A percentile compares a stretch with the other conserved stretches of the same genome.
Evolutionary conservation across 1,139 yeast genomes (phyloP).

Genomic region (Magnusiomyces sp.): DNA sequence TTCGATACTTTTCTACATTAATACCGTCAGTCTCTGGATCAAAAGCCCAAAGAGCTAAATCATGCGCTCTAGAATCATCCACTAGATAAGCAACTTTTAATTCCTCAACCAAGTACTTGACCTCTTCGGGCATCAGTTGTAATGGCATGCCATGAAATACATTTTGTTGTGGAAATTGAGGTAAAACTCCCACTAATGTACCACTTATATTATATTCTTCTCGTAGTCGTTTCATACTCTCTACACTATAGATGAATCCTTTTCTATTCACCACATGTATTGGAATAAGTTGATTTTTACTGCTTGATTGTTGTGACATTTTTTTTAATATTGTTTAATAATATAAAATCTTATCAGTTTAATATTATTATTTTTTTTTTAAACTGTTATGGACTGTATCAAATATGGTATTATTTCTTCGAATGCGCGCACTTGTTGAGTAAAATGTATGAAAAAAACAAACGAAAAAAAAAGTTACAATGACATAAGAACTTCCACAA

Average conservation of each 20-base stretch:
- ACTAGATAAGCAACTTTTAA: constrained; percentile 29
- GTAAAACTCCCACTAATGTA: constrained; percentile 58
- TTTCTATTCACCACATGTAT: constrained; percentile 39
- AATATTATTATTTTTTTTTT: not conserved
- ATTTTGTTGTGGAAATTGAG: constrained; percentile 88
- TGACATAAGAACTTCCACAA: too few relatives aligned
- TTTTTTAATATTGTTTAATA: not conserved
- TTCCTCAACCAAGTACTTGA: constrained; percentile 50
- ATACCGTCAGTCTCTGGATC: too few relatives aligned
- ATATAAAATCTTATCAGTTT: not conserved
- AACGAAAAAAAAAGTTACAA: too few relatives aligned
- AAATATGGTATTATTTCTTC: too few relatives aligned
- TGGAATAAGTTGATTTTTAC: constrained; percentile 22
- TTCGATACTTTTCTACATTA: constrained; percentile 13
- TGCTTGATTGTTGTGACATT: not conserved
- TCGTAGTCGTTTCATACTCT: constrained; percentile 47
- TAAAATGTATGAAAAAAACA: too few relatives aligned
- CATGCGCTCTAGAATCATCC: constrained; percentile 28
- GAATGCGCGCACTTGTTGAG: too few relatives aligned
- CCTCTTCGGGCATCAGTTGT: constrained; percentile 65
- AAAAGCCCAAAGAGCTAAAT: constrained; percentile 20
- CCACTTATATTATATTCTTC: constrained; percentile 54
- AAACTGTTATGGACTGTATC: not conserved
- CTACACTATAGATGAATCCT: constrained; percentile 47
- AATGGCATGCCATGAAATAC: constrained; percentile 77